phyloP scores from a whole-genome alignment of 192 early-diverging fungal genomes.

The Coemansia sp. region DNA sequence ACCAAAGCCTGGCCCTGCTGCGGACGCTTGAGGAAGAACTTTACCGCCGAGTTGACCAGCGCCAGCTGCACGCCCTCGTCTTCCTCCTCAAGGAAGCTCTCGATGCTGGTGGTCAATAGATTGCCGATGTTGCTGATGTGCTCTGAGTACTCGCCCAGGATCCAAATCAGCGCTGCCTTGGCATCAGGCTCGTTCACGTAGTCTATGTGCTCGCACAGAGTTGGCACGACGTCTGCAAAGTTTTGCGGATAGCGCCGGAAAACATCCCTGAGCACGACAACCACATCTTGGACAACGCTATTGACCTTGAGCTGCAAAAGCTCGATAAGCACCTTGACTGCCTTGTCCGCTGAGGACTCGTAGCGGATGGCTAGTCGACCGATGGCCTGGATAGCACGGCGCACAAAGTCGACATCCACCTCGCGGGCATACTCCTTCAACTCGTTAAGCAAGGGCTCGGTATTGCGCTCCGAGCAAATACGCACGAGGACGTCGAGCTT shows the following conservation, averaged over 20 bases:
- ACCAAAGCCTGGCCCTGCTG: slow-evolving; percentile 82
- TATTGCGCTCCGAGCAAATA: slow-evolving; percentile 80
- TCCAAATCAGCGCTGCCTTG: slow-evolving; percentile 90
- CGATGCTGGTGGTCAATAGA: slow-evolving; percentile 75
- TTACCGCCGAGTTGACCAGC: slow-evolving; percentile 86
- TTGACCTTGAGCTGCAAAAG: slow-evolving; percentile 86
- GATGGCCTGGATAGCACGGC: slow-evolving; percentile 86
- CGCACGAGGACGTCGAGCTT: slow-evolving; percentile 94
- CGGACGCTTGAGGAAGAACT: slow-evolving; percentile 93
- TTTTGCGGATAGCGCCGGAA: slow-evolving; percentile 90
- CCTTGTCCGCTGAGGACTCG: slow-evolving; percentile 81
- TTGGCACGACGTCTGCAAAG: slow-evolving; percentile 83
- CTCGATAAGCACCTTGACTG: slow-evolving; percentile 85
- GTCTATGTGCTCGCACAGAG: slow-evolving; percentile 89
- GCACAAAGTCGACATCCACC: slow-evolving; percentile 96
- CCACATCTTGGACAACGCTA: slow-evolving; percentile 89
- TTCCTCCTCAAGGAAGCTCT: slow-evolving; percentile 83
- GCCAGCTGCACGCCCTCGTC: slow-evolving; percentile 86
- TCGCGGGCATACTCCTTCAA: slow-evolving; percentile 97
- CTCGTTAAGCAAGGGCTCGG: slow-evolving; percentile 90
- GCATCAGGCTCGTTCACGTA: slow-evolving; percentile 88
- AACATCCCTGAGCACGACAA: slow-evolving; percentile 92
- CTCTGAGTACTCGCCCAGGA: slow-evolving; percentile 95
- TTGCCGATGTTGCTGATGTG: slow-evolving; percentile 80
- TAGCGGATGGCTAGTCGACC: slow-evolving; percentile 92